A percentile compares a stretch with the other conserved stretches of the same genome.
Evolutionary conservation across 768 basidiomycete genomes (phyloP).

Genomic region (Pleurotus pulmonarius): DNA sequence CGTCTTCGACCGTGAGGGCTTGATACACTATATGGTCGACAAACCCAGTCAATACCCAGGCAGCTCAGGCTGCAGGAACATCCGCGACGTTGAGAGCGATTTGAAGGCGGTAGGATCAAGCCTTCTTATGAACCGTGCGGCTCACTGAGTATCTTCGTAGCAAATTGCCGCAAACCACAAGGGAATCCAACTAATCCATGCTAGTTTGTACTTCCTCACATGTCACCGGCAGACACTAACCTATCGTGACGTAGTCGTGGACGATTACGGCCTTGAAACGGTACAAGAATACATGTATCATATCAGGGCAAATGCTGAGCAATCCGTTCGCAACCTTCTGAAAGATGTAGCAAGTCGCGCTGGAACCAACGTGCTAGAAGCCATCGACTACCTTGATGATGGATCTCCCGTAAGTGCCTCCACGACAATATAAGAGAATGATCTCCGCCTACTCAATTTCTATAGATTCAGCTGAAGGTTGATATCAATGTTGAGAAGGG

Average conservation of each 20-base stretch:
- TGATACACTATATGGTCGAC: constrained; percentile 78
- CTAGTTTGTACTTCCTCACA: constrained; percentile 41
- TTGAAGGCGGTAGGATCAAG: constrained; percentile 69
- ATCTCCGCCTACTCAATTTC: neutral
- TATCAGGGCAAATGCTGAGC: constrained; percentile 86
- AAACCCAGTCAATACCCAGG: constrained; percentile 80
- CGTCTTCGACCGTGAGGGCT: constrained; percentile 70
- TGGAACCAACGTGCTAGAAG: constrained; percentile 60
- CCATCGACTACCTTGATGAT: constrained; percentile 85
- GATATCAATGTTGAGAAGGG: constrained; percentile 73
- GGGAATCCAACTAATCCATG: constrained; percentile 81
- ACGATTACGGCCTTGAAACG: constrained; percentile 79
- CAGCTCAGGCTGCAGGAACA: constrained; percentile 83
- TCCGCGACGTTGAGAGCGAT: constrained; percentile 89
- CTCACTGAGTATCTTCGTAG: constrained; percentile 29
- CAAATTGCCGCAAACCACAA: constrained; percentile 96
- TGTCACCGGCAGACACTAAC: constrained; percentile 8
- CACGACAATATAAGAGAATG: neutral
- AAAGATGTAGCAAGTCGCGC: constrained; percentile 67
- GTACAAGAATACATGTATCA: constrained; percentile 95
- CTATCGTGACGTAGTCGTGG: constrained; percentile 52
- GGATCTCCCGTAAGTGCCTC: constrained; percentile 67
- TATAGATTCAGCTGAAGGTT: constrained; percentile 69
- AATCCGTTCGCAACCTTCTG: constrained; percentile 79
- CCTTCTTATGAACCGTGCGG: neutral